Evolutionary conservation across 345 rosid species (phyloP).

Genomic region (Boechera divaricarpa): DNA sequence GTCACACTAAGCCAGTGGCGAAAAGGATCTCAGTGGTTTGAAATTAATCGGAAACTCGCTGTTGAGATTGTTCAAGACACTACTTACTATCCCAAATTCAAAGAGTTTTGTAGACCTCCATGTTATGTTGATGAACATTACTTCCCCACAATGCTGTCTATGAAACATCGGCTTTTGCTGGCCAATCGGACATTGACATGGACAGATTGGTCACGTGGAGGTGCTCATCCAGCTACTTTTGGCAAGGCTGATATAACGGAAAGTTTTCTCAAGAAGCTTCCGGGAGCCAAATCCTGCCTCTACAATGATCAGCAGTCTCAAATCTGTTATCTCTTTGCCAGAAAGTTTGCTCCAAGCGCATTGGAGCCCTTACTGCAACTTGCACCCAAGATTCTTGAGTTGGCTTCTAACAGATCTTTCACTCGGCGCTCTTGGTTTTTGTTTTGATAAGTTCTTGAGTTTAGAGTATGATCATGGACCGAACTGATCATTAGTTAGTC

Average conservation of each 20-base stretch:
- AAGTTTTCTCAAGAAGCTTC: constrained; percentile 59
- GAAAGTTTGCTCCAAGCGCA: constrained; percentile 84
- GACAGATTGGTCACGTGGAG: constrained; percentile 94
- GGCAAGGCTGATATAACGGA: constrained; percentile 63
- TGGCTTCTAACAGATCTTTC: constrained; percentile 47
- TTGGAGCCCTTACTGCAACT: constrained; percentile 64
- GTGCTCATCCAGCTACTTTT: constrained; percentile 90
- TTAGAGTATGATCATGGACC: constrained; percentile 25
- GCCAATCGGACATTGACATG: constrained; percentile 82
- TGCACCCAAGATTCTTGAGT: constrained; percentile 60
- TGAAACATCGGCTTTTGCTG: constrained; percentile 59
- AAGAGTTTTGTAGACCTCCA: constrained; percentile 66
- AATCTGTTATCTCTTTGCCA: constrained; percentile 72
- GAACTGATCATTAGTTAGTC: background rate
- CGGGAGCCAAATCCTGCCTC: constrained; percentile 53
- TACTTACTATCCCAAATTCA: constrained; percentile 76
- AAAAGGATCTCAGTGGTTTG: constrained; percentile 97
- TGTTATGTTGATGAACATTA: constrained; percentile 95
- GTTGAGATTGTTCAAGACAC: constrained; percentile 63
- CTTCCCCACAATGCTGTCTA: constrained; percentile 85
- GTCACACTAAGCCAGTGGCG: constrained; percentile 82
- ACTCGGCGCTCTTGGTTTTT: constrained; percentile 8
- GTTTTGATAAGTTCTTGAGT: constrained; percentile 7
- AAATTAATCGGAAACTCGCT: constrained; percentile 72
- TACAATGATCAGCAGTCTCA: constrained; percentile 59